phyloP scores from a whole-genome alignment of 495 filamentous ascomycete species.

The Annulohypoxylon maeteangense region DNA sequence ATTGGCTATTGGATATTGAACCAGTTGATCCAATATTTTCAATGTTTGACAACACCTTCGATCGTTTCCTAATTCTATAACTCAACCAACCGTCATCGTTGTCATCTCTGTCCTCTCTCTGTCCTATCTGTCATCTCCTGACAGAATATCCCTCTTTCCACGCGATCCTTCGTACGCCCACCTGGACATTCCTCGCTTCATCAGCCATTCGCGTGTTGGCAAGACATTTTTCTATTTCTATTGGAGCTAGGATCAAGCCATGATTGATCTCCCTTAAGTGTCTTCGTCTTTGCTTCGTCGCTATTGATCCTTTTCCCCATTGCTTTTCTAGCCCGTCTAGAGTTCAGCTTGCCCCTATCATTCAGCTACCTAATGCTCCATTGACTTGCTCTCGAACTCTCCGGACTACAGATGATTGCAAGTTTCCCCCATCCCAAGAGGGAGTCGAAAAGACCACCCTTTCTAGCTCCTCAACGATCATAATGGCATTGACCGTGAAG shows the following conservation, averaged over 20 bases:
- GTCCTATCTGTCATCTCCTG: slow-evolving; percentile 7
- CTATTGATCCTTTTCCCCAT: background rate
- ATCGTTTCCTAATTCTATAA: slow-evolving; percentile 27
- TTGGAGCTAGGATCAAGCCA: slow-evolving; percentile 27
- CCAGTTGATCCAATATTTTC: slow-evolving; percentile 13
- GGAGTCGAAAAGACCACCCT: slow-evolving; percentile 19
- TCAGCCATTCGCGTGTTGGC: slow-evolving; percentile 17
- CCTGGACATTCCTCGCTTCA: slow-evolving; percentile 24
- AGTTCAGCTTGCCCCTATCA: slow-evolving; percentile 7
- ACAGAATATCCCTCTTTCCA: slow-evolving; percentile 22
- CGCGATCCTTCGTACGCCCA: slow-evolving; percentile 38
- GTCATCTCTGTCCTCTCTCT: background rate
- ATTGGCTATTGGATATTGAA: slow-evolving; percentile 12
- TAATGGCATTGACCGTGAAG: slow-evolving; percentile 73
- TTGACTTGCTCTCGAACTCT: slow-evolving; percentile 7
- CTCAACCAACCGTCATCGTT: background rate
- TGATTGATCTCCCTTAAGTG: background rate
- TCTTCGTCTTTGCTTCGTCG: slow-evolving; percentile 20
- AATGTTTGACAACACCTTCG: slow-evolving; percentile 30
- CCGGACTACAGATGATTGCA: slow-evolving; percentile 27
- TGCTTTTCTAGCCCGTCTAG: slow-evolving; percentile 12
- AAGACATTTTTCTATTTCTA: slow-evolving; percentile 13
- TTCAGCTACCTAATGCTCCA: background rate
- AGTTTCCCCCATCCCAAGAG: slow-evolving; percentile 15
- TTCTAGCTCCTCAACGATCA: background rate